Percentiles rank a stretch among this genome's conserved stretches.
Conservation (phyloP, 495 filamentous ascomycete species). For the Talaromyces nanjingensis region DNA sequence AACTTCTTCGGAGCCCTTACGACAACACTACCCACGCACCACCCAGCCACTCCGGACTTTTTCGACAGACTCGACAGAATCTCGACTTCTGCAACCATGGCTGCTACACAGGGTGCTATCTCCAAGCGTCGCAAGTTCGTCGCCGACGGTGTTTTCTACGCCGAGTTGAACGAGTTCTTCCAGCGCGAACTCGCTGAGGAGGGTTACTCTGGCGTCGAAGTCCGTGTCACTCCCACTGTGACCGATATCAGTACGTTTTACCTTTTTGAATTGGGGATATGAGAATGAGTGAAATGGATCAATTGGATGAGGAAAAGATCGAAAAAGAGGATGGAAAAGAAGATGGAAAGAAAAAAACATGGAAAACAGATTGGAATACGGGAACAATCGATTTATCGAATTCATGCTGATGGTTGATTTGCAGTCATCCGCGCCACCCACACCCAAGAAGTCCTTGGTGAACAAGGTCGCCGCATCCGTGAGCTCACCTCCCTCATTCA, state of each 20-base stretch:
- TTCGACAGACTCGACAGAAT: constrained; percentile 18
- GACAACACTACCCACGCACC: background rate
- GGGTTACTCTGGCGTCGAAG: constrained; percentile 99
- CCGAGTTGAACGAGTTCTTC: constrained; percentile 99
- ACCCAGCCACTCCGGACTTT: constrained; percentile 29
- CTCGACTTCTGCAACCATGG: constrained; percentile 45
- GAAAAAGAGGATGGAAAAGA: background rate
- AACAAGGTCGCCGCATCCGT: constrained; percentile 98
- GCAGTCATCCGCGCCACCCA: constrained; percentile 96
- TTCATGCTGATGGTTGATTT: constrained; percentile 12
- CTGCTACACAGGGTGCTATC: constrained; percentile 62
- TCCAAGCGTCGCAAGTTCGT: constrained; percentile 99
- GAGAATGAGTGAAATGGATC: constrained; percentile 6
- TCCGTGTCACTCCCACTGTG: constrained; percentile 98
- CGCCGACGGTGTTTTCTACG: constrained; percentile 99
- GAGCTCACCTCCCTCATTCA: constrained; percentile 99
- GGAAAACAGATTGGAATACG: constrained; percentile 5
- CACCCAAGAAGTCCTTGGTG: constrained; percentile 98
- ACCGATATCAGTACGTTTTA: constrained; percentile 85
- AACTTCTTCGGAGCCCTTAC: constrained; percentile 11
- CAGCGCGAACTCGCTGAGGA: constrained; percentile 99
- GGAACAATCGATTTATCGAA: constrained; percentile 10
- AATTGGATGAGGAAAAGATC: background rate
- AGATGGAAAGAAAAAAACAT: constrained; percentile 5
- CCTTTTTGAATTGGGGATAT: constrained; percentile 11